Base-by-base conservation (phyloP, 1,284 basidiomycete genomes). In the Lignosus rhinocerotis region DNA sequence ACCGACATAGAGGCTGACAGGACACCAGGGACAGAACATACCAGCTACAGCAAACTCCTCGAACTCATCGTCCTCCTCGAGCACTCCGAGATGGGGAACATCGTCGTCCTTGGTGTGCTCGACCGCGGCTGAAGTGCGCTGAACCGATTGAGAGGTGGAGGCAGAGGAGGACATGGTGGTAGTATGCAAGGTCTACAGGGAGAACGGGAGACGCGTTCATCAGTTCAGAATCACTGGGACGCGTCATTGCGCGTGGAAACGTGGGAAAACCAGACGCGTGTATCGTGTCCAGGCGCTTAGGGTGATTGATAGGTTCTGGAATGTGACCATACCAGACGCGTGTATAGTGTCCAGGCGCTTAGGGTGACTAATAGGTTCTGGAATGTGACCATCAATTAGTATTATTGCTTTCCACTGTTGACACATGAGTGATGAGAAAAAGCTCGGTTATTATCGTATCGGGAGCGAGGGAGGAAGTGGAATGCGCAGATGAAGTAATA, bases 51-150 rank as follows among this genome's bases (percentile, higher is more conserved):
- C 75, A 69, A 92, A 92, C 69, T 92, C 90, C 66, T 92, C 92
- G 69, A 89, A 93, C 73, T 93, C 91, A 69, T 93, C 91, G 67
- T 92, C 91, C 70, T 93, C 90, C 69, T 93, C 90, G 4, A 93
- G 75, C 12, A 90, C 86, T 41, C 88, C 88, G 1, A 92, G 82
- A 61, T 86, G 81, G 6, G 79, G 76, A 32, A 77, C 78, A 16
- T 76, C 76, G 1, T 78, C 78, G 16, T 75, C 71, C 59, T 78
- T 78, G 17, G 69, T 65, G 42, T 75, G 66, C 44, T 78, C 76
- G 1, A 67, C 66, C 1, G 67, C 63, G 44, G 76, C 76, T 31
- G 70, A 55, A 5, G 67, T 64, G 43, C 64, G 66, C 41, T 68
- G 66, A 5, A 63, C 59, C 11, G 75, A 62, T 59, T 80, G 80